A percentile compares a stretch with the other conserved stretches of the same genome.
phyloP scores from a whole-genome alignment of 345 rosid genomes.

The Populus ilicifolia region DNA sequence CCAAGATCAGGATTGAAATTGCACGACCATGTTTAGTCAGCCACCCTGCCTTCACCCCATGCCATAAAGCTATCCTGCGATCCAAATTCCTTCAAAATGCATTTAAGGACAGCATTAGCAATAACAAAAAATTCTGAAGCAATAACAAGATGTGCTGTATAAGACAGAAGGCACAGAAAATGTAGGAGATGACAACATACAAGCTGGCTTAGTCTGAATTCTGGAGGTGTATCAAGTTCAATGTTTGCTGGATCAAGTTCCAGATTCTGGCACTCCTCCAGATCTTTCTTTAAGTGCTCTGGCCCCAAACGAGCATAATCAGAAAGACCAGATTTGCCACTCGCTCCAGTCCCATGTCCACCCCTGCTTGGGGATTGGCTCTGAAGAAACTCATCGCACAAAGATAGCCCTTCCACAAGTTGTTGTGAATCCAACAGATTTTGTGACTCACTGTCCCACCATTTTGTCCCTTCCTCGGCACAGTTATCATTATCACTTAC shows the following conservation, averaged over 20 bases:
- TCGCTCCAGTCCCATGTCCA: slow-evolving; percentile 36
- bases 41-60: slow-evolving; percentile 66
- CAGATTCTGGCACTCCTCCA: slow-evolving; percentile 79
- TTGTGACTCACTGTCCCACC: slow-evolving; percentile 85
- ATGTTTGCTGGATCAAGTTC: slow-evolving; percentile 68
- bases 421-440: slow-evolving; percentile 75
- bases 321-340: slow-evolving; percentile 49
- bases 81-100: slow-evolving; percentile 65
- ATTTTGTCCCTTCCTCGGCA: slow-evolving; percentile 56
- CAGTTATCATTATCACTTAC: slow-evolving; percentile 33
- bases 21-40: slow-evolving; percentile 18
- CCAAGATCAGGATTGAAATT: neutral
- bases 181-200: slow-evolving; percentile 33
- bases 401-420: slow-evolving; percentile 82
- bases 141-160: neutral
- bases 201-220: slow-evolving; percentile 88
- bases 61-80: slow-evolving; percentile 87
- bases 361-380: slow-evolving; percentile 69
- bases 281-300: slow-evolving; percentile 72
- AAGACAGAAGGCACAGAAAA: neutral
- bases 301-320: slow-evolving; percentile 75
- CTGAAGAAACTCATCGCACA: slow-evolving; percentile 76
- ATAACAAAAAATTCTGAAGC: neutral
- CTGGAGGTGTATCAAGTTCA: slow-evolving; percentile 91
- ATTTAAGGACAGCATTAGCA: neutral